Base-by-base conservation (phyloP, 805 yeast genomes). In the Sungouiozyma intestinalis region DNA sequence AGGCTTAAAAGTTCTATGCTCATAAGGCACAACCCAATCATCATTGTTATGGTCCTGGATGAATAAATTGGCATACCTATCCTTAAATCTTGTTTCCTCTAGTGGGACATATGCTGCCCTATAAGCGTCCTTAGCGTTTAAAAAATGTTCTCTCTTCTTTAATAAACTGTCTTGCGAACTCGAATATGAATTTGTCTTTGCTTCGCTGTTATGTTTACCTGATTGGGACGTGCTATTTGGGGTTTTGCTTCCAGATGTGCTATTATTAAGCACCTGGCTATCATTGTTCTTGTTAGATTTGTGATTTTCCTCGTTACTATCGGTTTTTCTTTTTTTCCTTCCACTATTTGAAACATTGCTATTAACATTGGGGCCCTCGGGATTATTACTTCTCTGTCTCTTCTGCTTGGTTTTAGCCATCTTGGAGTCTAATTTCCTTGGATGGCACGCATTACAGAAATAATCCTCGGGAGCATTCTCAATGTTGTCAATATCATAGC, bases 401-500 rank as follows among this genome's bases (percentile, higher is more conserved):
- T 40, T 39, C 50, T 74, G 78, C 43, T 58, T 60, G 39, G 54
- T 62, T 43, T 60, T 64, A 4, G 76, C 79, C 41, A 50, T 55
- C 42, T 64, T 64, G 20, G 60, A 64, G 51, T 73, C 74, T 54
- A 73, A 49, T 36, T 61, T 57, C 45, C 74, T 61, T 16, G 74
- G 74, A 43, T 80, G 81, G 64, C 97, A 88, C 38, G 70, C 70
- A 55, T 83, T 84, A 57, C 97, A 88, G 21, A 76, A 67, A 57
- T 83, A 88, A 41, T 76, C 77, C 43, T 86, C 95, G 0, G 95
- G 95, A 0, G 79, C 94, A 39, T 82, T 79, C 33, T 76, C 81
- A 44, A 74, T 76, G 36, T 79, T 74, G 36, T 69, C 69, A 44
- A 84, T 85, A 6, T 81, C 82, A 75, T 86, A 85, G 62, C 97